Percentiles rank a stretch among this genome's conserved stretches.
Evolutionary conservation across 1,284 basidiomycete species (phyloP).

Genomic region (Ceratobasidium sp.): DNA sequence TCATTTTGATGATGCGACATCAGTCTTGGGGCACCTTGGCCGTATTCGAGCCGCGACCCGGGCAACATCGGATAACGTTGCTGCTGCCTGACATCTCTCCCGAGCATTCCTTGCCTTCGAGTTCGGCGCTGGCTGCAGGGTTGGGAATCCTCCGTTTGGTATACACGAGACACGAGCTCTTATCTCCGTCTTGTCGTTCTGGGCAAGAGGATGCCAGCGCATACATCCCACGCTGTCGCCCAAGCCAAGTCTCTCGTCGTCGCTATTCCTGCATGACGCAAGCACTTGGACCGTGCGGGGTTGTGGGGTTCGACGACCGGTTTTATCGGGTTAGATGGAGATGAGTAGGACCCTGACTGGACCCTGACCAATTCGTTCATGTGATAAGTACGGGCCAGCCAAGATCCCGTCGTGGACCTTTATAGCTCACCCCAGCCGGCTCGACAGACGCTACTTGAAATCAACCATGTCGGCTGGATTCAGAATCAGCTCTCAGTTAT

Average conservation of each 20-base stretch:
- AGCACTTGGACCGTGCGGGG: constrained; percentile 3
- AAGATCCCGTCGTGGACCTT: constrained; percentile 9
- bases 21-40: not conserved
- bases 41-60: not conserved
- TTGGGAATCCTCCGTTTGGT: not conserved
- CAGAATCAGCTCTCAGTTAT: constrained; percentile 79
- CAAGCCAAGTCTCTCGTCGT: not conserved
- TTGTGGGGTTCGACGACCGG: not conserved
- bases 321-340: constrained; percentile 10
- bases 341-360: not conserved
- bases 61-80: not conserved
- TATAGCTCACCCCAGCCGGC: constrained; percentile 6
- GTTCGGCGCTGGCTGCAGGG: not conserved
- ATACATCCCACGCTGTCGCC: not conserved
- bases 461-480: constrained; percentile 52
- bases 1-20: not conserved
- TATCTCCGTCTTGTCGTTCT: not conserved
- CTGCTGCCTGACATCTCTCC: not conserved
- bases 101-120: not conserved
- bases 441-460: not conserved
- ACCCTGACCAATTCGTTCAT: not conserved
- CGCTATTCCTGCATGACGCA: not conserved
- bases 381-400: not conserved
- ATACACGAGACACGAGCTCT: not conserved
- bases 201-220: constrained; percentile 10